These are phyloP conservation scores for Colletotrichum chrysophilum DNA, from an alignment of 2,329 filamentous ascomycete genomes.

Conservation along the genomic window DNA sequence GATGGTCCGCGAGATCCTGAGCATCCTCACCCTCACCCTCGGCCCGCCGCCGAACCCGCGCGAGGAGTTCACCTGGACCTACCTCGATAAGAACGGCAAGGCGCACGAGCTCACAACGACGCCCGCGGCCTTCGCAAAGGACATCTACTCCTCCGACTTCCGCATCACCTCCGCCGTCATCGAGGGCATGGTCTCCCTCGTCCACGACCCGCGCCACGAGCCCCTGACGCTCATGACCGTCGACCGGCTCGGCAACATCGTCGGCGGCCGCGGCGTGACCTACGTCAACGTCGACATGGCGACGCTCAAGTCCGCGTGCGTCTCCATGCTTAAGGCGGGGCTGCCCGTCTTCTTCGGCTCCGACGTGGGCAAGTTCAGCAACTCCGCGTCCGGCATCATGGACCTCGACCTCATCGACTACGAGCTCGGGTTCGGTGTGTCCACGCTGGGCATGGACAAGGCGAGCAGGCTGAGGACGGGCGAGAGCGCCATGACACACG, in stretches of 20 bases:
- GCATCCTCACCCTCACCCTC: slow-evolving; percentile 81
- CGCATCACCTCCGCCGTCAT: slow-evolving; percentile 66
- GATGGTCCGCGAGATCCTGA: slow-evolving; percentile 82
- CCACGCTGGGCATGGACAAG: slow-evolving; percentile 76
- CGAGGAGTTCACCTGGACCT: slow-evolving; percentile 80
- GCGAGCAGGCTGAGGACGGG: slow-evolving; percentile 74
- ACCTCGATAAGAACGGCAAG: slow-evolving; percentile 71
- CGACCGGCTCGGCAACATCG: slow-evolving; percentile 79
- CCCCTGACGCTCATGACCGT: slow-evolving; percentile 78
- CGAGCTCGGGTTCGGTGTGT: slow-evolving; percentile 81
- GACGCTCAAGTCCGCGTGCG: slow-evolving; percentile 73
- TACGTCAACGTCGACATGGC: slow-evolving; percentile 84
- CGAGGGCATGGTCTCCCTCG: slow-evolving; percentile 76
- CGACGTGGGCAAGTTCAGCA: slow-evolving; percentile 85
- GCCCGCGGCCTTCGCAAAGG: slow-evolving; percentile 73
- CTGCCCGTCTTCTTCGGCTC: slow-evolving; percentile 88
- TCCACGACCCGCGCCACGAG: slow-evolving; percentile 83
- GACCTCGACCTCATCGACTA: slow-evolving; percentile 80
- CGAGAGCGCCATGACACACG: slow-evolving; percentile 87
- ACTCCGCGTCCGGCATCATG: slow-evolving; percentile 75
- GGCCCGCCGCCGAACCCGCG: slow-evolving; percentile 77
- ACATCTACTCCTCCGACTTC: slow-evolving; percentile 66
- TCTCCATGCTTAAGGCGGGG: slow-evolving; percentile 79
- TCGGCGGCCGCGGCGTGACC: slow-evolving; percentile 75
- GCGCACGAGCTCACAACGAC: slow-evolving; percentile 68